Evolutionary conservation across 2,329 filamentous ascomycete species (phyloP).

Genomic region (Lizonia empirigonia): DNA sequence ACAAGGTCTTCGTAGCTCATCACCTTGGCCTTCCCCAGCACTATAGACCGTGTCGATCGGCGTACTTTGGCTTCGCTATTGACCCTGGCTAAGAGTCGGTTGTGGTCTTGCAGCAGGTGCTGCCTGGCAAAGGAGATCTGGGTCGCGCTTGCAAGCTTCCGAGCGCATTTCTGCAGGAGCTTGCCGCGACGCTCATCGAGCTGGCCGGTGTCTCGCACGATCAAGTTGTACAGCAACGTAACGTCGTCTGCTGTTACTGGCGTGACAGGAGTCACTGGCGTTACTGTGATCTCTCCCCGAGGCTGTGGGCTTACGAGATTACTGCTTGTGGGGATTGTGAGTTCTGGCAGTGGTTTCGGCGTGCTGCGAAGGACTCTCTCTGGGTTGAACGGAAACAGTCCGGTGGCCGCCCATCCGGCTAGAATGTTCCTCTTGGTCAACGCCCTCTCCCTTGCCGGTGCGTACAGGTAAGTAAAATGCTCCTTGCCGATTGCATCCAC

Average conservation of each 20-base stretch:
- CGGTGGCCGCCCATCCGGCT: background rate
- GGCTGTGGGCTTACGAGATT: no score
- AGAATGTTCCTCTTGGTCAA: background rate
- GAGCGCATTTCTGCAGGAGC: conserved; percentile 22
- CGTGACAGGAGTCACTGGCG: conserved; percentile 16
- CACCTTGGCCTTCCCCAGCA: conserved; percentile 11
- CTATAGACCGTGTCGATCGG: background rate
- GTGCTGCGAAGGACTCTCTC: background rate
- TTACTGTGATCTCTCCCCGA: no score
- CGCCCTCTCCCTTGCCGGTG: background rate
- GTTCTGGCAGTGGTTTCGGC: background rate
- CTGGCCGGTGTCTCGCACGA: conserved; percentile 17
- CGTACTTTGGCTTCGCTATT: conserved; percentile 32
- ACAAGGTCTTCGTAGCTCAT: conserved; percentile 15
- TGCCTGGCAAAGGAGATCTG: conserved; percentile 29
- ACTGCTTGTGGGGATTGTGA: background rate
- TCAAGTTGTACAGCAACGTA: conserved; percentile 22
- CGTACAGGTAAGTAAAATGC: background rate
- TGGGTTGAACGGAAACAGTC: background rate
- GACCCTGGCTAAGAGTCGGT: conserved; percentile 31
- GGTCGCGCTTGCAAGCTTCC: conserved; percentile 29
- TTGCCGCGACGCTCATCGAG: conserved; percentile 13
- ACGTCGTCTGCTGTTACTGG: conserved; percentile 23
- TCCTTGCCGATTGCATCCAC: background rate
- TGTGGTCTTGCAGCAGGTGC: conserved; percentile 35